These are phyloP conservation scores for Hypoxylon sp. DNA, from an alignment of 2,329 filamentous ascomycete species.

Conservation along the genomic window DNA sequence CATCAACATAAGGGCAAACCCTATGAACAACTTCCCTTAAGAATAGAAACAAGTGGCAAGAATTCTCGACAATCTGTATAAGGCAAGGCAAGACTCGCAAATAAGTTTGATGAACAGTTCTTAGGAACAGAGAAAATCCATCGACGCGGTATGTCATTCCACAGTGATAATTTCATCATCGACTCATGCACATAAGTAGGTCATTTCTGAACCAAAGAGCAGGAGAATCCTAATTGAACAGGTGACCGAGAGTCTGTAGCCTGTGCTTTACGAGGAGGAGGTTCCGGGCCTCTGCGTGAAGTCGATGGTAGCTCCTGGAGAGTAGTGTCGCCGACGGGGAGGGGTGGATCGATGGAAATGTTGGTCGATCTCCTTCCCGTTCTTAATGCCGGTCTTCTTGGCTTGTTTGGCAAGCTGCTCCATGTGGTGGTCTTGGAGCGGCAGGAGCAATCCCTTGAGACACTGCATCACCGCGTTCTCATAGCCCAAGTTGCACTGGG, in stretches of 20 bases:
- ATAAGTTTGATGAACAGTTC: background rate
- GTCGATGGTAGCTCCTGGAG: background rate
- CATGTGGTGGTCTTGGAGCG: constrained; percentile 24
- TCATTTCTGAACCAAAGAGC: background rate
- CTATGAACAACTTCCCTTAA: background rate
- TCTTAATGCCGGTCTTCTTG: constrained; percentile 34
- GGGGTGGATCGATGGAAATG: background rate
- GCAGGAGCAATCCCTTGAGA: constrained; percentile 41
- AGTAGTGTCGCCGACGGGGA: background rate
- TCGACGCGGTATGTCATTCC: background rate
- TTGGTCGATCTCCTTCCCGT: background rate
- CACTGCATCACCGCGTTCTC: constrained; percentile 24
- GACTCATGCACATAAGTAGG: background rate
- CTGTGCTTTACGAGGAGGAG: background rate
- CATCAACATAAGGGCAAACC: background rate
- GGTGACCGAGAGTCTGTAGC: background rate
- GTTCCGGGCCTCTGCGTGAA: background rate
- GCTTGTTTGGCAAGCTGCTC: constrained; percentile 39
- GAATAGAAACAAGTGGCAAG: background rate
- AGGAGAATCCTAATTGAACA: background rate
- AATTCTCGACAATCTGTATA: background rate
- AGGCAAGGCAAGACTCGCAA: background rate
- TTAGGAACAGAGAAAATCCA: background rate
- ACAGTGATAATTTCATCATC: background rate
- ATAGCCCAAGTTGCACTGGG: constrained; percentile 46